Evolutionary conservation across 768 basidiomycete genomes (phyloP).

Genomic region (Termitomyces sp.): DNA sequence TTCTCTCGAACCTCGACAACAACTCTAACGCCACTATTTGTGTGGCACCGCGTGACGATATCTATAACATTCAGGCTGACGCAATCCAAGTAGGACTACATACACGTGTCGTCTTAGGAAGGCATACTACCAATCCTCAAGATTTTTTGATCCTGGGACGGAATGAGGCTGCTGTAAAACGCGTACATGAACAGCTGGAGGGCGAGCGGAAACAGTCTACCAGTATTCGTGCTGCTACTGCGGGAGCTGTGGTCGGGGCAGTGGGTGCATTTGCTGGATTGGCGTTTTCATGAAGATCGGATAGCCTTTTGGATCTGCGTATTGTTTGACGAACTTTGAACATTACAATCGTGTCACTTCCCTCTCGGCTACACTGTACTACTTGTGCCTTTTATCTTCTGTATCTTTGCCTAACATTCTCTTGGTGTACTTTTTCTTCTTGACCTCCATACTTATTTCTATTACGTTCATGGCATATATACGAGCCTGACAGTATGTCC

Average conservation of each 20-base stretch:
- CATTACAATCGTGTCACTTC: neutral
- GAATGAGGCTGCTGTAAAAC: conserved; percentile 41
- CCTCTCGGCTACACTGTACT: neutral
- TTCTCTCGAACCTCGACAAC: conserved; percentile 38
- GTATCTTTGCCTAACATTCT: neutral
- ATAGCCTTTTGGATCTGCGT: neutral
- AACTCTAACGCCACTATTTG: conserved; percentile 44
- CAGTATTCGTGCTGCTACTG: conserved; percentile 38
- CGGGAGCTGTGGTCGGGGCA: conserved; percentile 55
- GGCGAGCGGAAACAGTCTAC: conserved; percentile 20
- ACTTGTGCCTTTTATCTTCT: neutral
- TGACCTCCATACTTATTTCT: neutral
- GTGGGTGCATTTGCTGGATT: conserved; percentile 56
- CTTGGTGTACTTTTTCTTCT: neutral
- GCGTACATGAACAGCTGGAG: conserved; percentile 28
- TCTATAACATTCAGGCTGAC: conserved; percentile 30
- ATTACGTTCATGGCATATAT: neutral
- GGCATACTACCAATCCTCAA: conserved; percentile 26
- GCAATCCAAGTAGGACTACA: conserved; percentile 40
- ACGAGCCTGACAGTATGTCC: neutral
- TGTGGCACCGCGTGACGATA: conserved; percentile 38
- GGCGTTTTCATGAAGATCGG: conserved; percentile 34
- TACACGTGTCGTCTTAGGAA: conserved; percentile 33
- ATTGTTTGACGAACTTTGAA: neutral
- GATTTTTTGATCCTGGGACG: conserved; percentile 49